A percentile compares a stretch with the other conserved stretches of the same genome.
These are phyloP conservation scores for Globisporangium carolinianum DNA, from an alignment of 352 stramenopile species.

Conservation along the genomic window DNA sequence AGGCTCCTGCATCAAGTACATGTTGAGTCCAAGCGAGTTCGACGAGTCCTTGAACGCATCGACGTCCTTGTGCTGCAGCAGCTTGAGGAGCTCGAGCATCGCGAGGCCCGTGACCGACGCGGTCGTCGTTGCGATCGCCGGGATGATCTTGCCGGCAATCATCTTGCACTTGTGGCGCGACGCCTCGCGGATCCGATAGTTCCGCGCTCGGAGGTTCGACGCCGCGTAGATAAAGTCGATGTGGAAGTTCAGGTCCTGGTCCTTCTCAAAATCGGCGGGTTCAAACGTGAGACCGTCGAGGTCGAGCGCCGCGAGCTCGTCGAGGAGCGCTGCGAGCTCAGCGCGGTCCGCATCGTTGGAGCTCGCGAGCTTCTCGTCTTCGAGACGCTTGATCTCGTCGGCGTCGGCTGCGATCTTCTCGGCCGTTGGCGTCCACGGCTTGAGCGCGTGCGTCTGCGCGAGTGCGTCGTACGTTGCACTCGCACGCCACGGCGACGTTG, in stretches of 20 bases:
- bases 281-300: constrained; percentile 57
- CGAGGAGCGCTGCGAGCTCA: constrained; percentile 60
- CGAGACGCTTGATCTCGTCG: constrained; percentile 58
- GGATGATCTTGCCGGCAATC: constrained; percentile 99
- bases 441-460: constrained; percentile 26
- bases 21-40: constrained; percentile 90
- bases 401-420: constrained; percentile 76
- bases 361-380: constrained; percentile 62
- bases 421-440: constrained; percentile 58
- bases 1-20: constrained; percentile 90
- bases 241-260: constrained; percentile 93
- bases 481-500: constrained; percentile 84
- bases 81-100: constrained; percentile 89
- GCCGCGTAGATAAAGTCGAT: constrained; percentile 98
- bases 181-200: constrained; percentile 81
- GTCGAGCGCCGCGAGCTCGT: constrained; percentile 59
- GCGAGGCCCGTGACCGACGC: constrained; percentile 97
- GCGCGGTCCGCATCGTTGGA: constrained; percentile 55
- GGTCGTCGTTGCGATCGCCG: constrained; percentile 99
- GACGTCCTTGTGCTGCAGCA: constrained; percentile 84
- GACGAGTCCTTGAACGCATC: constrained; percentile 90
- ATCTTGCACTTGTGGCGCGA: constrained; percentile 94
- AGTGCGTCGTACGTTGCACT: constrained; percentile 54
- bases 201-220: constrained; percentile 93
- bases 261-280: constrained; percentile 96